These are phyloP conservation scores for Lasiosphaeria ovina DNA, from an alignment of 495 filamentous ascomycete genomes.

Conservation along the genomic window DNA sequence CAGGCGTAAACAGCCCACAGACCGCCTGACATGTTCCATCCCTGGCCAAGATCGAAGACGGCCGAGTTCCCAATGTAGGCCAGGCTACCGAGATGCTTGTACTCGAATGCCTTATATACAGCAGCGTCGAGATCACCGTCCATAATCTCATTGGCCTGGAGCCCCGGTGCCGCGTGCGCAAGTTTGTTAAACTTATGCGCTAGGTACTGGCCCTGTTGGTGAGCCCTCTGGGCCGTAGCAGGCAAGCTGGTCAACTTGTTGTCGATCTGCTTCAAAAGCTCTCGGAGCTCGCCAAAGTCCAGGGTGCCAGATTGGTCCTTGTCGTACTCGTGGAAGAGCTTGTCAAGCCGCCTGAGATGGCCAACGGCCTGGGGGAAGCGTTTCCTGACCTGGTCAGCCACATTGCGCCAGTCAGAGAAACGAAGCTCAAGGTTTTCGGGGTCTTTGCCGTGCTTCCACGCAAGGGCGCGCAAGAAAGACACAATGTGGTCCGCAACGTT, in stretches of 20 bases:
- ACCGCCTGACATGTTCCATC: slow-evolving; percentile 77
- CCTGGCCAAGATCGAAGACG: slow-evolving; percentile 78
- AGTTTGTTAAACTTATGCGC: slow-evolving; percentile 93
- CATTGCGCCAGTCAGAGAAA: slow-evolving; percentile 81
- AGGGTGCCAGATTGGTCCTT: slow-evolving; percentile 88
- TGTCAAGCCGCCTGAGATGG: slow-evolving; percentile 86
- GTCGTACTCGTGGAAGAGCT: slow-evolving; percentile 88
- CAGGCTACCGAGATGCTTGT: slow-evolving; percentile 85
- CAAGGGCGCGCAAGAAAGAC: slow-evolving; percentile 81
- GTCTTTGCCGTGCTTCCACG: slow-evolving; percentile 88
- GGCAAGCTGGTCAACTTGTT: slow-evolving; percentile 82
- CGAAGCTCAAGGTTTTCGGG: slow-evolving; percentile 78
- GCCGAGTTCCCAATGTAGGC: slow-evolving; percentile 97
- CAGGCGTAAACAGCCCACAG: slow-evolving; percentile 94
- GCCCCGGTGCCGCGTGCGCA: slow-evolving; percentile 71
- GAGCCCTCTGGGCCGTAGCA: slow-evolving; percentile 92
- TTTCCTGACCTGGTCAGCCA: slow-evolving; percentile 78
- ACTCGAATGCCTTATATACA: slow-evolving; percentile 94
- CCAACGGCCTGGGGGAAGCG: slow-evolving; percentile 91
- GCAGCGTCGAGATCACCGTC: slow-evolving; percentile 92
- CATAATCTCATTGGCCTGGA: slow-evolving; percentile 72
- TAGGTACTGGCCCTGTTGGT: slow-evolving; percentile 94
- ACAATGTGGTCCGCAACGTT: slow-evolving; percentile 86
- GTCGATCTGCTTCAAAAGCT: slow-evolving; percentile 87
- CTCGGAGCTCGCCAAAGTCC: slow-evolving; percentile 86